Evolutionary conservation across 768 basidiomycete species (phyloP).

Genomic region (Macrolepiota albuminosa): DNA sequence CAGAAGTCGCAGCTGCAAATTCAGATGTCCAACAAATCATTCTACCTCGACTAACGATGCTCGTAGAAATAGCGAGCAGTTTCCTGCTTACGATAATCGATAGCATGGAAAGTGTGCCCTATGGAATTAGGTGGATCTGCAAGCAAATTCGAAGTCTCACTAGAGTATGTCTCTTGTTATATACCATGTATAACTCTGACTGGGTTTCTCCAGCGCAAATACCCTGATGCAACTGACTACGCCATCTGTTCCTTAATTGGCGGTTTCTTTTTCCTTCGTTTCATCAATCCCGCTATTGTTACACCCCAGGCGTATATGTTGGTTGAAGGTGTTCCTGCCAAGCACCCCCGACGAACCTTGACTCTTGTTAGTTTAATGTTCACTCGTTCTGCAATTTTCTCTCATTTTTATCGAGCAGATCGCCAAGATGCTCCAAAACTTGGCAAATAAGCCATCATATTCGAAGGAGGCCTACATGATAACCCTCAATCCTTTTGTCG

Average conservation of each 20-base stretch:
- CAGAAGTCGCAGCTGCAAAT: slow-evolving; percentile 93
- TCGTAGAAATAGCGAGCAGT: slow-evolving; percentile 99
- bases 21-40: slow-evolving; percentile 97
- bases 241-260: slow-evolving; percentile 98
- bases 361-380: slow-evolving; percentile 55
- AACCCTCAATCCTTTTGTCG: slow-evolving; percentile 96
- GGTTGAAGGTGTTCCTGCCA: slow-evolving; percentile 95
- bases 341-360: slow-evolving; percentile 93
- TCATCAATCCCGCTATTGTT: slow-evolving; percentile 99
- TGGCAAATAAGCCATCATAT: slow-evolving; percentile 98
- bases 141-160: slow-evolving; percentile 98
- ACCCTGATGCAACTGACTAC: slow-evolving; percentile 97
- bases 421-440: slow-evolving; percentile 99
- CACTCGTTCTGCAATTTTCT: neutral
- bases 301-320: slow-evolving; percentile 99
- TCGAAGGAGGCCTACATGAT: slow-evolving; percentile 99
- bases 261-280: slow-evolving; percentile 99
- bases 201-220: slow-evolving; percentile 72
- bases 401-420: slow-evolving; percentile 49
- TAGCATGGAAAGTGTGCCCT: slow-evolving; percentile 96
- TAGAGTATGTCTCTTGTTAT: slow-evolving; percentile 51
- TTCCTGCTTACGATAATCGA: slow-evolving; percentile 98
- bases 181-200: neutral
- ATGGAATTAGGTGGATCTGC: slow-evolving; percentile 99
- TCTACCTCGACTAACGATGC: slow-evolving; percentile 93